Evolutionary conservation across 2,329 filamentous ascomycete species (phyloP).

Genomic region (Periconia digitata): DNA sequence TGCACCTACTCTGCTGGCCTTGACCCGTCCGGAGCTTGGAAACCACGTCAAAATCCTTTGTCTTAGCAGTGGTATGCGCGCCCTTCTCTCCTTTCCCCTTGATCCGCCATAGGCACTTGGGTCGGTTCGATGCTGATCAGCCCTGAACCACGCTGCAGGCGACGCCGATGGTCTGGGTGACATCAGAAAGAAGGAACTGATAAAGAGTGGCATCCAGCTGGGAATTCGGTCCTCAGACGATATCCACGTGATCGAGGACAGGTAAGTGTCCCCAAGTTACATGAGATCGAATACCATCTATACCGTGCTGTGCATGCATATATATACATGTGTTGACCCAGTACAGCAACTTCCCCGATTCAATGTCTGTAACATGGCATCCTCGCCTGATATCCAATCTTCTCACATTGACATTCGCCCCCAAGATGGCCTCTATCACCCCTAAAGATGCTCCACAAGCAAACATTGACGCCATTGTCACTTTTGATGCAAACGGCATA

Average conservation of each 20-base stretch:
- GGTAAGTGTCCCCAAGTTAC: too few relatives aligned
- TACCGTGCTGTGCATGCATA: too few relatives aligned
- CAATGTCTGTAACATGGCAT: conserved; percentile 81
- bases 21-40: conserved; percentile 75
- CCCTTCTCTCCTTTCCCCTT: neutral
- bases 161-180: conserved; percentile 86
- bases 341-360: conserved; percentile 75
- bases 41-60: conserved; percentile 96
- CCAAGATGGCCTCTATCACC: conserved; percentile 54
- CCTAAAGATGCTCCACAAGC: conserved; percentile 51
- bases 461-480: conserved; percentile 79
- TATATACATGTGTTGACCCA: conserved; percentile 6
- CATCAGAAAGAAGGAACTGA: conserved; percentile 78
- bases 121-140: neutral
- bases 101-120: conserved; percentile 7
- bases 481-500: conserved; percentile 82
- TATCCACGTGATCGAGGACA: conserved; percentile 81
- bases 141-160: conserved; percentile 53
- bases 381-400: conserved; percentile 68
- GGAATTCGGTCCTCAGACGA: conserved; percentile 76
- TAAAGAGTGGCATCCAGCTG: conserved; percentile 75
- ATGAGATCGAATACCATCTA: too few relatives aligned
- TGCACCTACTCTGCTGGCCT: conserved; percentile 80
- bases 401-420: conserved; percentile 73
- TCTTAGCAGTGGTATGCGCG: conserved; percentile 71